Conservation (phyloP, 176 grass and related monocot genomes). For the Thalia dealbata region DNA sequence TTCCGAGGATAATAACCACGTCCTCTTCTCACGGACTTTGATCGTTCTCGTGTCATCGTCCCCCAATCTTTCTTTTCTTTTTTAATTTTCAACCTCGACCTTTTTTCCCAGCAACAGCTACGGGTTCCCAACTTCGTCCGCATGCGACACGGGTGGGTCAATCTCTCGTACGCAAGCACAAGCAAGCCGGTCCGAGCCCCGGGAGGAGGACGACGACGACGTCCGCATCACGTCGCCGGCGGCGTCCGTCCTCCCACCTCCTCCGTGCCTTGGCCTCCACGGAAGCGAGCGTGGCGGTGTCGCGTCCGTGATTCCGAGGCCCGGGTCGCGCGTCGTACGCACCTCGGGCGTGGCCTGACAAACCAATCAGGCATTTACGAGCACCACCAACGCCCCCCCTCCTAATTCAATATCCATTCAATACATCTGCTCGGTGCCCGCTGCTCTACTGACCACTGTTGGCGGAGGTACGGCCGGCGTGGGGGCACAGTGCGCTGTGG, state of each 20-base stretch:
- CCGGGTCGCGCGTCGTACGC: neutral
- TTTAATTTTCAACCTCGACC: no score
- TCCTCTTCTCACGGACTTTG: no score
- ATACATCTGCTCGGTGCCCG: neutral
- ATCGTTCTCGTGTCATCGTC: no score
- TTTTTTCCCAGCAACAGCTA: neutral
- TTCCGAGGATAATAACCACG: no score
- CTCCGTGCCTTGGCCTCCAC: slow-evolving; percentile 5
- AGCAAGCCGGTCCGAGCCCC: neutral
- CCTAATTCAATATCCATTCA: neutral
- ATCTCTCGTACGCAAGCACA: no score
- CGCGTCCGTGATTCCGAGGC: neutral
- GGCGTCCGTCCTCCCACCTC: no score
- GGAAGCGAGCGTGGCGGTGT: neutral
- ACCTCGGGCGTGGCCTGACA: neutral
- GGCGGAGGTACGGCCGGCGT: neutral
- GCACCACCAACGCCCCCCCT: neutral
- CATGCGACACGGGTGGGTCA: no score
- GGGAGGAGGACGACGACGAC: no score
- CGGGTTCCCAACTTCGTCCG: neutral
- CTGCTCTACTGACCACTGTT: neutral
- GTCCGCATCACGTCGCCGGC: slow-evolving; percentile 6
- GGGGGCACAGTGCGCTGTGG: neutral
- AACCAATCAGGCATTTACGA: no score
- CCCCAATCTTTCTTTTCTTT: no score